These are phyloP conservation scores for Daldinia eschscholtzii DNA, from an alignment of 2,329 filamentous ascomycete genomes.

Conservation along the genomic window DNA sequence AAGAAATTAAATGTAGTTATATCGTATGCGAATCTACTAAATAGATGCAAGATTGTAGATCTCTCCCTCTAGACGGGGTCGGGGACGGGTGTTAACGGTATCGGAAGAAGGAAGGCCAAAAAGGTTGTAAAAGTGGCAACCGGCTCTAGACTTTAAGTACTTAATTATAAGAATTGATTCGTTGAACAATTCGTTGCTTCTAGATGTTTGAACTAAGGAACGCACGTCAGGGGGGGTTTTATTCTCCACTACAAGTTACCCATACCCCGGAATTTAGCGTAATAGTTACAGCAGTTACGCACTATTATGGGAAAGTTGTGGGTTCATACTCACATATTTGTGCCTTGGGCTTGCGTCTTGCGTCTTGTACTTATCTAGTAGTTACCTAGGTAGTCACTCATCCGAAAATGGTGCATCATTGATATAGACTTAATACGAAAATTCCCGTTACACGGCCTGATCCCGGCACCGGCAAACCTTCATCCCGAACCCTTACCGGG, in stretches of 20 bases:
- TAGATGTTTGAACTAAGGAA: conserved; percentile 8
- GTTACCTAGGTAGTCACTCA: not conserved
- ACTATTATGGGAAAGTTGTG: conserved; percentile 4
- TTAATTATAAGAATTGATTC: conserved; percentile 38
- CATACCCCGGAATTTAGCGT: conserved; percentile 40
- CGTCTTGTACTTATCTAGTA: not conserved
- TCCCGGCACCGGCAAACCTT: conserved; percentile 31
- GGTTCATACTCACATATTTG: conserved; percentile 5
- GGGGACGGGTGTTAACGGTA: conserved; percentile 18
- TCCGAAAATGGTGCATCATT: conserved; percentile 16
- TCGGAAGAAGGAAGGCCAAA: conserved; percentile 32
- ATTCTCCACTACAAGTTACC: conserved; percentile 27
- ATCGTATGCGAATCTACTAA: not conserved
- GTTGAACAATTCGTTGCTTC: conserved; percentile 38
- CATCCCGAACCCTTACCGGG: conserved; percentile 4
- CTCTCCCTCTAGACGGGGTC: not conserved
- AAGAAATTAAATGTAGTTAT: conserved; percentile 7
- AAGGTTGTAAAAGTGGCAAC: conserved; percentile 14
- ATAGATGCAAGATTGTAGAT: not conserved
- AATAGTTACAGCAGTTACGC: conserved; percentile 18
- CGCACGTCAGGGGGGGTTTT: conserved; percentile 19
- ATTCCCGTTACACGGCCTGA: conserved; percentile 44
- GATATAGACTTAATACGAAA: conserved; percentile 30
- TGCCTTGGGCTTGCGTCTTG: not conserved
- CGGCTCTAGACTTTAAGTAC: conserved; percentile 7